These are phyloP conservation scores for Pseudocercospora vitis DNA, from an alignment of 2,329 filamentous ascomycete species.

Conservation along the genomic window DNA sequence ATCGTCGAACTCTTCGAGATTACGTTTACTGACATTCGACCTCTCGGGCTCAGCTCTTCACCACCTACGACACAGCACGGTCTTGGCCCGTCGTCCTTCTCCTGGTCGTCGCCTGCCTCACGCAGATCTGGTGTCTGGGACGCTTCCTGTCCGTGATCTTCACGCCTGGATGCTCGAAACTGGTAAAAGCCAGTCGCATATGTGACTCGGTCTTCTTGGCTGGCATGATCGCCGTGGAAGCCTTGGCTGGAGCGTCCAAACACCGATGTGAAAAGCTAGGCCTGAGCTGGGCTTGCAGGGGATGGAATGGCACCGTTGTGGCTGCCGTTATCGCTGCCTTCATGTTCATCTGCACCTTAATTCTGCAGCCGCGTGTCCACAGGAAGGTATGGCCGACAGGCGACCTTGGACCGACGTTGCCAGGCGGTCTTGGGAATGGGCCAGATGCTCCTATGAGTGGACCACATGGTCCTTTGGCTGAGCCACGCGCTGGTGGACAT, in stretches of 20 bases:
- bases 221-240: conserved; percentile 15
- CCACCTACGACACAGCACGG: too few species aligned
- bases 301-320: background rate
- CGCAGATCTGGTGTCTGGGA: too few species aligned
- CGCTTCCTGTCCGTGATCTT: conserved; percentile 5
- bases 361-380: background rate
- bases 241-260: background rate
- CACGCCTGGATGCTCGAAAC: conserved; percentile 12
- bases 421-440: too few species aligned
- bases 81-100: too few species aligned
- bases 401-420: too few species aligned
- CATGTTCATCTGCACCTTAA: background rate
- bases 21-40: too few species aligned
- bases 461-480: too few species aligned
- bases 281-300: background rate
- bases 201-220: conserved; percentile 15
- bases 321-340: conserved; percentile 13
- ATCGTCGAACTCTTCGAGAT: background rate
- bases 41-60: too few species aligned
- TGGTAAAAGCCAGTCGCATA: conserved; percentile 9
- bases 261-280: background rate
- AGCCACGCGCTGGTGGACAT: too few species aligned
- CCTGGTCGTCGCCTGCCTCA: too few species aligned
- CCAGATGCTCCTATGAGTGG: too few species aligned
- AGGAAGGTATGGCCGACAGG: too few species aligned